Evolutionary conservation across 2,329 filamentous ascomycete species (phyloP).

Genomic region (Penicillium olsonii): DNA sequence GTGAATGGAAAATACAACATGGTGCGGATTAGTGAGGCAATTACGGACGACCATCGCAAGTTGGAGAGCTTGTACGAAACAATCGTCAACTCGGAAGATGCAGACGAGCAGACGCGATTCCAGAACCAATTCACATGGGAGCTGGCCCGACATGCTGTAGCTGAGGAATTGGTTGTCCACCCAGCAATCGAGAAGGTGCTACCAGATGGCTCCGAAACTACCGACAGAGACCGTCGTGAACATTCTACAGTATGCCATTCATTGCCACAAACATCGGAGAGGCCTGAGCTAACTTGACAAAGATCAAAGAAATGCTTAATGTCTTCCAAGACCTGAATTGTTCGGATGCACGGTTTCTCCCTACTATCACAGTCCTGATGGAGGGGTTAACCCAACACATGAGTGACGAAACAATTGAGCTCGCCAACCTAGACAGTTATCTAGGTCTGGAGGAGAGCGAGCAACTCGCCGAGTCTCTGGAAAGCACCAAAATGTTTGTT

Average conservation of each 20-base stretch:
- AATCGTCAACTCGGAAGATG: conserved; percentile 43
- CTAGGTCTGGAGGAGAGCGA: conserved; percentile 41
- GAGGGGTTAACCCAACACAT: conserved; percentile 49
- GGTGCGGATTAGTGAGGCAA: conserved; percentile 37
- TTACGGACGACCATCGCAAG: conserved; percentile 46
- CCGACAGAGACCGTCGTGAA: conserved; percentile 51
- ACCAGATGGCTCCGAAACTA: conserved; percentile 49
- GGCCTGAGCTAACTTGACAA: neutral
- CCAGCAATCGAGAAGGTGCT: conserved; percentile 56
- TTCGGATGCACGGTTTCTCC: conserved; percentile 44
- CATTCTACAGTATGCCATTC: conserved; percentile 44
- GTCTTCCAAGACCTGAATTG: conserved; percentile 51
- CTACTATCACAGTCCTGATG: conserved; percentile 50
- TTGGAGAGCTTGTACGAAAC: conserved; percentile 47
- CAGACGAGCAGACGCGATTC: conserved; percentile 47
- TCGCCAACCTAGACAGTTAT: conserved; percentile 51
- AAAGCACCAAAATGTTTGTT: conserved; percentile 56
- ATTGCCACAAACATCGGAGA: neutral
- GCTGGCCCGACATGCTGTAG: conserved; percentile 53
- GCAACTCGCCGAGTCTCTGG: conserved; percentile 47
- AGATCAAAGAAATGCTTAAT: conserved; percentile 57
- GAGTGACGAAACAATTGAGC: conserved; percentile 52
- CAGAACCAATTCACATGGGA: conserved; percentile 58
- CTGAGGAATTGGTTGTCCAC: conserved; percentile 57
- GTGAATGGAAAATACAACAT: conserved; percentile 9